A percentile compares a stretch with the other conserved stretches of the same genome.
These are phyloP conservation scores for Beauveria pseudobassiana DNA, from an alignment of 2,329 filamentous ascomycete species.

Conservation along the genomic window DNA sequence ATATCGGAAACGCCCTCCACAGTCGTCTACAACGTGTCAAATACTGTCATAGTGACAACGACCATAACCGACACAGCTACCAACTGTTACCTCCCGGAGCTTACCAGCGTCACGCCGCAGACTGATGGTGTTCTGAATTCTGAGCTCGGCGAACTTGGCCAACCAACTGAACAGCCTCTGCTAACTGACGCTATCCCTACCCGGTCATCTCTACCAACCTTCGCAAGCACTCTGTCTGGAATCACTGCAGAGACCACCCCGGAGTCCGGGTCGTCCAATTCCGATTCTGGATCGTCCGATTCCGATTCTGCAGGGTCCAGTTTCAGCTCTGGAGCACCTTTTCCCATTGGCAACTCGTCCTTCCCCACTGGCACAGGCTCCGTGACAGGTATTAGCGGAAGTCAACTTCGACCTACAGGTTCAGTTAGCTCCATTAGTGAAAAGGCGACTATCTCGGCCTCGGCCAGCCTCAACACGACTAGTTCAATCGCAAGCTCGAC, in stretches of 20 bases:
- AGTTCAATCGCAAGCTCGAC: neutral
- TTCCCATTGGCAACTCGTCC: neutral
- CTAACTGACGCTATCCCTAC: slow-evolving; percentile 23
- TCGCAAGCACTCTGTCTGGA: slow-evolving; percentile 9
- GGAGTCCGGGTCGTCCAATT: neutral
- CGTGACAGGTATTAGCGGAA: neutral
- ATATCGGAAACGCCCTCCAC: neutral
- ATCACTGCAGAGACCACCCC: neutral
- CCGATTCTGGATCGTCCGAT: neutral
- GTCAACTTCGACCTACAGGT: neutral
- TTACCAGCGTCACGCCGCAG: neutral
- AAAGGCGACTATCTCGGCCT: neutral
- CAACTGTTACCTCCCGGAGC: neutral
- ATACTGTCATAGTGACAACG: neutral
- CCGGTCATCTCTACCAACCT: slow-evolving; percentile 22
- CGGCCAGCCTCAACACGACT: neutral
- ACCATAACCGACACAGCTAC: neutral
- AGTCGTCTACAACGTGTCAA: neutral
- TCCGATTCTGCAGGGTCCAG: neutral
- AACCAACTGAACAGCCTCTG: slow-evolving; percentile 10
- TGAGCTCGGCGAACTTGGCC: neutral
- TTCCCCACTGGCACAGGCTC: neutral
- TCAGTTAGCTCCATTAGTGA: neutral
- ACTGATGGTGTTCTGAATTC: slow-evolving; percentile 2
- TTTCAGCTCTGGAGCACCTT: neutral